Conservation (phyloP, 2,329 filamentous ascomycete species). For the Akanthomyces lecanii region DNA sequence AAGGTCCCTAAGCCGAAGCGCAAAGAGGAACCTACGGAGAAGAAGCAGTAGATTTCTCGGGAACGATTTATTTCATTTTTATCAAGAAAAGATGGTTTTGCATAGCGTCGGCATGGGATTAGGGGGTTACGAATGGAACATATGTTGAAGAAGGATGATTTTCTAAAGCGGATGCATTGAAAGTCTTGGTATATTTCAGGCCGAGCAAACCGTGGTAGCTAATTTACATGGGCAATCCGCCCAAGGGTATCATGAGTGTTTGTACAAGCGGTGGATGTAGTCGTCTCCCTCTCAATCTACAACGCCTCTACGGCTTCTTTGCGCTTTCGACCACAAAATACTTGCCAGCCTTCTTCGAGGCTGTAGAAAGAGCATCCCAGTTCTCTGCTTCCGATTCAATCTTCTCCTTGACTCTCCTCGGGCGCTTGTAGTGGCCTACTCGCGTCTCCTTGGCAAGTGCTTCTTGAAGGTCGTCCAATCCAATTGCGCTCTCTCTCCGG, state of each 20-base stretch:
- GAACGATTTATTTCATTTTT: not conserved
- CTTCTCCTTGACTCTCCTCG: constrained; percentile 34
- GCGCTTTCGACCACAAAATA: constrained; percentile 74
- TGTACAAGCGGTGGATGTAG: constrained; percentile 1
- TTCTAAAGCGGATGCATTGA: not conserved
- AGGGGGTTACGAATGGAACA: not conserved
- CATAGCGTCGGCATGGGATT: constrained; percentile 8
- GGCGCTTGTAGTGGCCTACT: constrained; percentile 51
- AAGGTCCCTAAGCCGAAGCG: constrained; percentile 55
- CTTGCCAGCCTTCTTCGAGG: constrained; percentile 61
- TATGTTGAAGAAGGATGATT: not conserved
- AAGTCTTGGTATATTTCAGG: not conserved
- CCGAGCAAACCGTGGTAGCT: not conserved
- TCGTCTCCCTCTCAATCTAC: constrained; percentile 18
- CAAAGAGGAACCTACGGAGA: constrained; percentile 25
- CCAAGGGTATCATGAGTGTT: constrained; percentile 13
- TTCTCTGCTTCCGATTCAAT: constrained; percentile 49
- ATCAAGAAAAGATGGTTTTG: not conserved
- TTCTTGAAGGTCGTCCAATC: constrained; percentile 51
- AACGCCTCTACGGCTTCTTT: constrained; percentile 30
- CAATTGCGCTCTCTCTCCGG: constrained; percentile 56
- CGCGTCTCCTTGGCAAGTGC: constrained; percentile 57
- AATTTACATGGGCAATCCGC: constrained; percentile 1
- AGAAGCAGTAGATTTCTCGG: constrained; percentile 14
- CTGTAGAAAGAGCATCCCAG: constrained; percentile 67